phyloP scores from a whole-genome alignment of 2,329 filamentous ascomycete genomes.

The Westerdykella sp. region DNA sequence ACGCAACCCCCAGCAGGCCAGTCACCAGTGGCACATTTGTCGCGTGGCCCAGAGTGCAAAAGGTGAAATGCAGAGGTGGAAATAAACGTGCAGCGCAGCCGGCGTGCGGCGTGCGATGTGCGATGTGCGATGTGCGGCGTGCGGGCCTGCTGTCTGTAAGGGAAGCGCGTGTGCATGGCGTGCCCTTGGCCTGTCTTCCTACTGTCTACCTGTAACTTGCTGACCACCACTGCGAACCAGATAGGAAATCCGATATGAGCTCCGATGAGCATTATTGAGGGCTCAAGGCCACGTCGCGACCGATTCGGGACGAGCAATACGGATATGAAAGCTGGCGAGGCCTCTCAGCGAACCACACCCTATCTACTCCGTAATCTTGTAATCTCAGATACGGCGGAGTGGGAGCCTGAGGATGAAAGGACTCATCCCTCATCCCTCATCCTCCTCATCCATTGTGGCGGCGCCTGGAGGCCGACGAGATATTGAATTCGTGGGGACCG shows the following conservation, averaged over 20 bases:
- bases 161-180: too few relatives aligned
- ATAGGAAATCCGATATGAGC: slow-evolving; percentile 19
- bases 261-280: not conserved
- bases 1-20: too few relatives aligned
- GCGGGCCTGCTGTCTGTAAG: slow-evolving; percentile 17
- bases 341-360: not conserved
- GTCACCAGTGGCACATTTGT: slow-evolving; percentile 23
- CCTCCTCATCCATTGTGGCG: not conserved
- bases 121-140: slow-evolving; percentile 30
- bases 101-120: slow-evolving; percentile 33
- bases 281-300: too few relatives aligned
- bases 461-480: not conserved
- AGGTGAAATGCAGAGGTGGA: slow-evolving; percentile 30
- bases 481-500: slow-evolving; percentile 7
- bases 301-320: slow-evolving; percentile 3
- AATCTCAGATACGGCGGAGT: slow-evolving; percentile 9
- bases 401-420: slow-evolving; percentile 1
- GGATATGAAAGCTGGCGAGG: slow-evolving; percentile 1
- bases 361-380: not conserved
- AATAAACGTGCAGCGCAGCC: slow-evolving; percentile 39
- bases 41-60: slow-evolving; percentile 29
- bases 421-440: too few relatives aligned
- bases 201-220: slow-evolving; percentile 28
- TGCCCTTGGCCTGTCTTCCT: too few relatives aligned
- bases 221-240: slow-evolving; percentile 26